phyloP scores from a whole-genome alignment of 139 green algal species.

The Prasinococcaceae sp. region DNA sequence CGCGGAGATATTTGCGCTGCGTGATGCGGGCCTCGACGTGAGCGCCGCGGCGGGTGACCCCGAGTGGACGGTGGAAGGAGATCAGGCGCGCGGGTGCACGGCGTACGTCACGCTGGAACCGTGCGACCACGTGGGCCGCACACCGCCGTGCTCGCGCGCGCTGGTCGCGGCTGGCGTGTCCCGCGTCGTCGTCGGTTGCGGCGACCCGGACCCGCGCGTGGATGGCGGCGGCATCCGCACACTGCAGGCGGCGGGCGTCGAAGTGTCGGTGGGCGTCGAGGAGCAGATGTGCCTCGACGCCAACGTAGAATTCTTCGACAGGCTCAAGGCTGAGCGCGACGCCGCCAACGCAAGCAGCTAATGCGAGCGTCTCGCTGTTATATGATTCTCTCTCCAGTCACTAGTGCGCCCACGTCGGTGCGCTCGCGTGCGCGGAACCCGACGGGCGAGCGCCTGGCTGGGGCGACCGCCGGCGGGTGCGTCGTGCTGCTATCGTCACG shows the following conservation, averaged over 20 bases:
- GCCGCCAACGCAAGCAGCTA: too few relatives aligned
- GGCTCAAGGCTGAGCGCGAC: too few relatives aligned
- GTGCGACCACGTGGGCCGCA: conserved; percentile 90
- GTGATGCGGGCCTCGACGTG: conserved; percentile 28
- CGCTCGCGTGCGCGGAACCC: too few relatives aligned
- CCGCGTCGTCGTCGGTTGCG: conserved; percentile 24
- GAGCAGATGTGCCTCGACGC: conserved; percentile 16
- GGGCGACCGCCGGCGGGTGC: too few relatives aligned
- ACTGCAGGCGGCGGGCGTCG: conserved; percentile 22
- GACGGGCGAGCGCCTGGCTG: too few relatives aligned
- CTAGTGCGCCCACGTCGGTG: too few relatives aligned
- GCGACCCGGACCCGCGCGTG: conserved; percentile 29
- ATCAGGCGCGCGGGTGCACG: conserved; percentile 56
- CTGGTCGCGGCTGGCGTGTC: conserved; percentile 66
- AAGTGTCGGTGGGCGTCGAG: conserved; percentile 28
- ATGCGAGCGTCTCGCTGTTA: too few relatives aligned
- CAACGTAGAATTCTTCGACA: conserved; percentile 22
- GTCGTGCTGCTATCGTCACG: too few relatives aligned
- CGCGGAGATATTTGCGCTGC: conserved; percentile 90
- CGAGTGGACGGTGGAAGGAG: not conserved
- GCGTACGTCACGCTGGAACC: conserved; percentile 98
- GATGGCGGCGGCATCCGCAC: conserved; percentile 26
- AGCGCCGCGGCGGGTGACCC: not conserved
- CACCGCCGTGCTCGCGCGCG: conserved; percentile 78
- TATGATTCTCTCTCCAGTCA: too few relatives aligned